Evolutionary conservation across 164 flowering plant species (phyloP).

Genomic region (Berberis vulgaris): DNA sequence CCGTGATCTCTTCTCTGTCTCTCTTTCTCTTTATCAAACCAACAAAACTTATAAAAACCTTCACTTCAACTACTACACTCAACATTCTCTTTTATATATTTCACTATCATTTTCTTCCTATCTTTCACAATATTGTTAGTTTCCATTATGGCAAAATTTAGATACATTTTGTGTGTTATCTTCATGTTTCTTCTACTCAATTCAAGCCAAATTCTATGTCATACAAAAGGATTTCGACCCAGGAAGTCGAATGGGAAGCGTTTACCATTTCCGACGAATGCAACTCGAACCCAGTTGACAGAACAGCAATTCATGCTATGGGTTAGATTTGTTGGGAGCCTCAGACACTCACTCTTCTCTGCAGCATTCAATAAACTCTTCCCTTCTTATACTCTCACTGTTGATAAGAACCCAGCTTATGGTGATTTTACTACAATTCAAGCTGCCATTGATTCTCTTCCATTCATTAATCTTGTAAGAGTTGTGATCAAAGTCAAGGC

Average conservation of each 20-base stretch:
- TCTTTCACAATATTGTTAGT: no score
- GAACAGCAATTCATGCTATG: conserved; percentile 88
- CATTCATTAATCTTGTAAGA: conserved; percentile 69
- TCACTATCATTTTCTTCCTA: not conserved
- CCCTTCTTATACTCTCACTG: conserved; percentile 73
- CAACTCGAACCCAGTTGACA: conserved; percentile 41
- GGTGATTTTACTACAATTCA: conserved; percentile 89
- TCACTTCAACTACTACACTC: not conserved
- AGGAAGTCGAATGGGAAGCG: conserved; percentile 9
- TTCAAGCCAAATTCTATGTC: conserved; percentile 27
- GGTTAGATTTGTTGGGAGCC: conserved; percentile 77
- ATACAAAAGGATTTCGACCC: conserved; percentile 42
- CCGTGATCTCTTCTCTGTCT: conserved; percentile 54
- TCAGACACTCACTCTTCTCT: conserved; percentile 65
- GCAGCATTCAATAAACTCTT: conserved; percentile 70
- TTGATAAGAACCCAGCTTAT: conserved; percentile 43
- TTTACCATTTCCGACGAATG: conserved; percentile 23
- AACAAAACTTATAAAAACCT: not conserved
- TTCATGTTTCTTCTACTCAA: conserved; percentile 30
- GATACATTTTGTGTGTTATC: conserved; percentile 12
- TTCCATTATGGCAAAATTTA: conserved; percentile 21
- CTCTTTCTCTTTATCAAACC: not conserved
- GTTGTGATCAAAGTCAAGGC: conserved; percentile 83
- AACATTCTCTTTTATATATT: conserved; percentile 1
- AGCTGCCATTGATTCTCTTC: conserved; percentile 88